Evolutionary conservation across 1,284 basidiomycete species (phyloP).

Genomic region (Amylostereum areolatum): DNA sequence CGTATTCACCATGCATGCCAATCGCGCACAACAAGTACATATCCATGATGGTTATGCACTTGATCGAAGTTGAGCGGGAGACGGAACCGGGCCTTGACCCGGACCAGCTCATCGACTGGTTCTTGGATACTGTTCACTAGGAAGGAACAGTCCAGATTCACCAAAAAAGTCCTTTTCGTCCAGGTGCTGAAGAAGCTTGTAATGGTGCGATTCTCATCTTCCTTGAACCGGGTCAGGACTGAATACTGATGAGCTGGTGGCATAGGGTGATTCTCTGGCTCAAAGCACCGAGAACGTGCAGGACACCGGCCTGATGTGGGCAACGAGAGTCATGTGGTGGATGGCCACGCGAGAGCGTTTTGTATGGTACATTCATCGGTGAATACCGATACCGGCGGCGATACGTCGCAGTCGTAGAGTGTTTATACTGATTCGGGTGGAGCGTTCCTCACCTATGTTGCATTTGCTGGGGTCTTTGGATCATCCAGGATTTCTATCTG

Average conservation of each 20-base stretch:
- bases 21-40: slow-evolving; percentile 97
- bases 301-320: slow-evolving; percentile 46
- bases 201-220: slow-evolving; percentile 53
- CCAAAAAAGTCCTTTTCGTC: slow-evolving; percentile 84
- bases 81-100: slow-evolving; percentile 77
- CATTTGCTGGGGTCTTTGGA: too few relatives aligned
- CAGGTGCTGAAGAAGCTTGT: slow-evolving; percentile 89
- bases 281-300: slow-evolving; percentile 63
- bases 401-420: too few relatives aligned
- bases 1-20: slow-evolving; percentile 40
- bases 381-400: slow-evolving; percentile 45
- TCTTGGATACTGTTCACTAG: slow-evolving; percentile 81
- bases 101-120: slow-evolving; percentile 95
- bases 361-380: slow-evolving; percentile 82
- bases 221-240: neutral
- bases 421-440: too few relatives aligned
- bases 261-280: slow-evolving; percentile 85
- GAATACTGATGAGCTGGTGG: slow-evolving; percentile 31
- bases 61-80: slow-evolving; percentile 74
- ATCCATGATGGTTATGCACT: slow-evolving; percentile 80
- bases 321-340: slow-evolving; percentile 48
- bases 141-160: slow-evolving; percentile 79
- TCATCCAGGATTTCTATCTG: too few relatives aligned
- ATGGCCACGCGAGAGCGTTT: slow-evolving; percentile 50
- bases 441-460: too few relatives aligned